These are phyloP conservation scores for Mytilinidion resinicola DNA, from an alignment of 495 filamentous ascomycete genomes.

Conservation along the genomic window DNA sequence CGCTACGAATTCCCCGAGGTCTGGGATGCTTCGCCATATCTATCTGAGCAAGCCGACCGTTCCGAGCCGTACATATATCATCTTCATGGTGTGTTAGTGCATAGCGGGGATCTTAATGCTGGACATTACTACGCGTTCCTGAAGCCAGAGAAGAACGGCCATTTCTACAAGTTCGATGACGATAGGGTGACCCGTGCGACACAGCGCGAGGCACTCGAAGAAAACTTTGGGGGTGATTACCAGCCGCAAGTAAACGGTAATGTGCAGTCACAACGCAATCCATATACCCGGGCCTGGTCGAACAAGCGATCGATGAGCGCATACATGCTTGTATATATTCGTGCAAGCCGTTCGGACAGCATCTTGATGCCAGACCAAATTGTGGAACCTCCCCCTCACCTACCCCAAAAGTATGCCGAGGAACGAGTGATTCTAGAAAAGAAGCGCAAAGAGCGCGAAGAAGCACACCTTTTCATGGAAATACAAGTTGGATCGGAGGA, in stretches of 20 bases:
- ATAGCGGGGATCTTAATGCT: conserved; percentile 92
- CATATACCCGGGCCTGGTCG: conserved; percentile 58
- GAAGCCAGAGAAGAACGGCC: conserved; percentile 83
- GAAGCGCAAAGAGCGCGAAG: conserved; percentile 77
- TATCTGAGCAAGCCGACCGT: conserved; percentile 77
- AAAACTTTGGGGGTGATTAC: conserved; percentile 94
- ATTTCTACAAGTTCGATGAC: conserved; percentile 97
- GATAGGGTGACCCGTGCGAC: conserved; percentile 92
- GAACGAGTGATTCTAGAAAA: conserved; percentile 70
- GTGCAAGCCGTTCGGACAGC: conserved; percentile 72
- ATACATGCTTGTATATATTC: conserved; percentile 98
- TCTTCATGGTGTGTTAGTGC: conserved; percentile 90
- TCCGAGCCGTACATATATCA: conserved; percentile 87
- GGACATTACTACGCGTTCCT: conserved; percentile 99
- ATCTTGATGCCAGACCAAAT: conserved; percentile 68
- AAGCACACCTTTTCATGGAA: conserved; percentile 84
- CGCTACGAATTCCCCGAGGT: conserved; percentile 93
- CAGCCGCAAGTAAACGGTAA: conserved; percentile 53
- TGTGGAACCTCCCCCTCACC: conserved; percentile 74
- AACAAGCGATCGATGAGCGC: conserved; percentile 72
- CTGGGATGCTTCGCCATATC: conserved; percentile 83
- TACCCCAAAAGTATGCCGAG: conserved; percentile 72
- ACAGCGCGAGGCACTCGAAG: conserved; percentile 84
- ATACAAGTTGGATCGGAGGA: conserved; percentile 73
- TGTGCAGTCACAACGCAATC: conserved; percentile 50